These are phyloP conservation scores for Taphrina communis DNA, from an alignment of 1,139 yeast genomes.

Conservation along the genomic window DNA sequence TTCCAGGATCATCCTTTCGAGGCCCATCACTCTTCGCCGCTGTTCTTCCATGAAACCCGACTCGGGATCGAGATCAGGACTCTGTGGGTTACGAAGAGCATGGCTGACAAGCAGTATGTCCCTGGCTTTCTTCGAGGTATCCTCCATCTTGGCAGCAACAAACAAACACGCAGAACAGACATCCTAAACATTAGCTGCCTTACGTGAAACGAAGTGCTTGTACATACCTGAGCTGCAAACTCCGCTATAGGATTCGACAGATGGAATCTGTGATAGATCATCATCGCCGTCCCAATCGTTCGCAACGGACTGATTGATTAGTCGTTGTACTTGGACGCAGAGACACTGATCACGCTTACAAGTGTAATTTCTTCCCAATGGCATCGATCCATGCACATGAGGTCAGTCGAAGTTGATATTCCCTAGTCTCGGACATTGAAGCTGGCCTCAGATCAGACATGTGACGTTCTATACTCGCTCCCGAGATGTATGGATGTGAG, in stretches of 20 bases:
- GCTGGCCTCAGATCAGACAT: conserved; percentile 16
- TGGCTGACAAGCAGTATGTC: conserved; percentile 58
- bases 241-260: conserved; percentile 50
- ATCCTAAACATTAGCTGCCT: conserved; percentile 52
- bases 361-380: conserved; percentile 32
- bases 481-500: conserved; percentile 40
- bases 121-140: conserved; percentile 78
- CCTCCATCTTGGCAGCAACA: conserved; percentile 83
- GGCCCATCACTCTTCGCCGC: conserved; percentile 45
- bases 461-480: conserved; percentile 17
- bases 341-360: conserved; percentile 19
- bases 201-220: conserved; percentile 48
- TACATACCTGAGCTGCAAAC: conserved; percentile 51
- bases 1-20: conserved; percentile 76
- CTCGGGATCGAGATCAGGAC: conserved; percentile 46
- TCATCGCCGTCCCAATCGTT: conserved; percentile 53
- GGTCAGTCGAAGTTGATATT: conserved; percentile 33
- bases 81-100: conserved; percentile 45
- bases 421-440: conserved; percentile 38
- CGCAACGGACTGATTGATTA: conserved; percentile 48
- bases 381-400: conserved; percentile 41
- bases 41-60: conserved; percentile 46
- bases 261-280: conserved; percentile 73
- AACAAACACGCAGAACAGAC: conserved; percentile 77
- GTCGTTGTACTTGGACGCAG: not conserved